Base-by-base conservation (phyloP, 164 flowering plant genomes). In the Chloranthus sessilifolius region DNA sequence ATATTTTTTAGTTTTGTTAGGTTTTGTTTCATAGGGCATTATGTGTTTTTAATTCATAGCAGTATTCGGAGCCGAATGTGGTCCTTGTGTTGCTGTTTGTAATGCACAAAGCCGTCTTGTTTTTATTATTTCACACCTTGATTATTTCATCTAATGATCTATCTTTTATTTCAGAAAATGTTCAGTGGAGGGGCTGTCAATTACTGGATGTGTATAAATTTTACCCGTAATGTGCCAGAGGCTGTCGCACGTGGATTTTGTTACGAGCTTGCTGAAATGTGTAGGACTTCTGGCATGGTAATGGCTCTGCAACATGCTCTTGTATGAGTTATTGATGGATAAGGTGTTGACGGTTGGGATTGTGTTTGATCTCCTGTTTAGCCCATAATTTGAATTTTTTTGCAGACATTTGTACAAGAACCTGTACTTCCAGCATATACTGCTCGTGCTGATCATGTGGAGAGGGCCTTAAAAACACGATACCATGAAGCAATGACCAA, bases 261-360 rank as follows among this genome's bases (percentile, higher is more conserved):
- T 54, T 43, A 49, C 14, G 92, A 86, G 63, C 88, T 92, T 58
- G 94, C 95, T 10, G 87, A 78, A 36, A 84, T 88, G 95, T 92
- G 99, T 55, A 17, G 55, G 1, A 70, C 68, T 43, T 83, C 95
- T 55, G 99, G 99, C 72, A 88, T 92, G 99, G 99, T 88, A 78
- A n/a, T 35, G 63, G 33, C 5, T n/a, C n/a, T 28, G 6, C 27
- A 8, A 28, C 8, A 14, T 3, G 11, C 29, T 15, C 15, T 20
- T 40, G 1, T 3, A 11, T 37, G 14, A 12, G 12, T 9, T 27
- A 9, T 34, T 34, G 21, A 16, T 10, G 3, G 11, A 7, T 3
- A 34, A 20, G 20, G 6, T 22, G 12, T 16, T 41, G 7, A 19
- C 35, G 17, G 25, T 24, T 12, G 16, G 33, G 46, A 9, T n/a